Conservation (phyloP, 805 yeast species). For the Starmerella vitae region DNA sequence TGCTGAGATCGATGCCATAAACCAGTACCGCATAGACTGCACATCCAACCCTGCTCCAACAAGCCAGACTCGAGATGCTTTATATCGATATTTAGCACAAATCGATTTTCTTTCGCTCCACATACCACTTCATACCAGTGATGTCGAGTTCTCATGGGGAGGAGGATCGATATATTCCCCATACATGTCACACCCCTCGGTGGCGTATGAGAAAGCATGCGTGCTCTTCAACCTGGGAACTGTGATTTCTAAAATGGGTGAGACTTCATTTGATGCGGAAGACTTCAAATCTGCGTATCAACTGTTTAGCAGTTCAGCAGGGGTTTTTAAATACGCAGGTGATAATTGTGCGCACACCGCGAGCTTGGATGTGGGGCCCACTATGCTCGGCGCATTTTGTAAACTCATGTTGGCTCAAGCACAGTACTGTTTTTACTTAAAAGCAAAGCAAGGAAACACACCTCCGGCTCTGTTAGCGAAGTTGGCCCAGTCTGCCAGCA, state of each 20-base stretch:
- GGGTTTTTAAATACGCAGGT: slow-evolving; percentile 54
- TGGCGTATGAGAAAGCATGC: slow-evolving; percentile 84
- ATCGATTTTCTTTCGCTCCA: slow-evolving; percentile 68
- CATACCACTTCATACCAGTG: slow-evolving; percentile 39
- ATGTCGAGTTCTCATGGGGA: slow-evolving; percentile 58
- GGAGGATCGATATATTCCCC: slow-evolving; percentile 47
- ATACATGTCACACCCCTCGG: slow-evolving; percentile 50
- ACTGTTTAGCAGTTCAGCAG: slow-evolving; percentile 61
- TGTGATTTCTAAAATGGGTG: slow-evolving; percentile 37
- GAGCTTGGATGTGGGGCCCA: slow-evolving; percentile 56
- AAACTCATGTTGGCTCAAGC: slow-evolving; percentile 72
- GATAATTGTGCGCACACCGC: slow-evolving; percentile 87
- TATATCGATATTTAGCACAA: slow-evolving; percentile 64
- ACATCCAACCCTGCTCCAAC: slow-evolving; percentile 33
- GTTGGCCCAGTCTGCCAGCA: slow-evolving; percentile 50
- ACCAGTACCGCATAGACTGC: slow-evolving; percentile 46
- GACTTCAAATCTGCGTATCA: slow-evolving; percentile 48
- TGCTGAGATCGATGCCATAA: slow-evolving; percentile 41
- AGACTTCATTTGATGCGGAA: slow-evolving; percentile 22
- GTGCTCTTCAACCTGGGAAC: slow-evolving; percentile 67
- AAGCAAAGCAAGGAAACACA: slow-evolving; percentile 34
- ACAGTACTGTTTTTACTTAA: slow-evolving; percentile 67
- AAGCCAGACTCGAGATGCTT: slow-evolving; percentile 38
- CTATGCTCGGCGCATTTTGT: slow-evolving; percentile 49
- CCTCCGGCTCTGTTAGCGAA: slow-evolving; percentile 64